Percentiles rank a stretch among this genome's conserved stretches.
These are phyloP conservation scores for Solanum medicagineum DNA, from an alignment of 257 asterid species.

Conservation along the genomic window DNA sequence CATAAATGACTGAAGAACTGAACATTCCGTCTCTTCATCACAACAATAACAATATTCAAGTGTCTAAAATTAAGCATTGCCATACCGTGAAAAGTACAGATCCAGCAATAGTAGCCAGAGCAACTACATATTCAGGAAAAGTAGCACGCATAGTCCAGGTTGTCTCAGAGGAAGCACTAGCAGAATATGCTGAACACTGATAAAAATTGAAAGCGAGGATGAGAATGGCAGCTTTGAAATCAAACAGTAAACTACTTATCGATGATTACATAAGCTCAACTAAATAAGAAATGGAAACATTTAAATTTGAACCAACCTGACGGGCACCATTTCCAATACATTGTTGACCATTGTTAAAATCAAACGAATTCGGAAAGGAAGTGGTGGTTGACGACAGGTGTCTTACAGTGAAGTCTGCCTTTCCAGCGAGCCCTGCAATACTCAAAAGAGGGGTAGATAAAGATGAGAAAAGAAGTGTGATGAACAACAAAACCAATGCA, in stretches of 20 bases:
- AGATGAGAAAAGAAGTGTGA: not conserved
- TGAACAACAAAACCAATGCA: not conserved
- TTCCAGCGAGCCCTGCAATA: constrained; percentile 67
- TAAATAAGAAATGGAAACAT: not conserved
- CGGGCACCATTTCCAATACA: constrained; percentile 64
- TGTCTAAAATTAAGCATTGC: not conserved
- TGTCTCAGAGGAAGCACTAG: constrained; percentile 73
- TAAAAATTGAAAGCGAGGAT: not conserved
- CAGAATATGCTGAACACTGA: constrained; percentile 81
- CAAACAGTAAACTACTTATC: not conserved
- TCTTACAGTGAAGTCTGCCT: constrained; percentile 92
- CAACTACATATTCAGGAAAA: constrained; percentile 97
- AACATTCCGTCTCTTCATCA: not conserved
- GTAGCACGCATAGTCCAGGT: constrained; percentile 93
- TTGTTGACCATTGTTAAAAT: constrained; percentile 42
- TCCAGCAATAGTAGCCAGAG: constrained; percentile 90
- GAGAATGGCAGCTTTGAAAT: not conserved
- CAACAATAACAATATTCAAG: not conserved
- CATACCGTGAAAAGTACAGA: constrained; percentile 90
- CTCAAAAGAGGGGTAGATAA: not conserved
- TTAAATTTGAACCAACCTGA: constrained; percentile 34
- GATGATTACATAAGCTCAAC: not conserved
- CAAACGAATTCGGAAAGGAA: constrained; percentile 56
- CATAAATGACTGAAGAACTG: not conserved
- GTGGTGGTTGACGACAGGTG: constrained; percentile 73